phyloP scores from a whole-genome alignment of 2,329 filamentous ascomycete species.

The Aspergillus novofumigatus region DNA sequence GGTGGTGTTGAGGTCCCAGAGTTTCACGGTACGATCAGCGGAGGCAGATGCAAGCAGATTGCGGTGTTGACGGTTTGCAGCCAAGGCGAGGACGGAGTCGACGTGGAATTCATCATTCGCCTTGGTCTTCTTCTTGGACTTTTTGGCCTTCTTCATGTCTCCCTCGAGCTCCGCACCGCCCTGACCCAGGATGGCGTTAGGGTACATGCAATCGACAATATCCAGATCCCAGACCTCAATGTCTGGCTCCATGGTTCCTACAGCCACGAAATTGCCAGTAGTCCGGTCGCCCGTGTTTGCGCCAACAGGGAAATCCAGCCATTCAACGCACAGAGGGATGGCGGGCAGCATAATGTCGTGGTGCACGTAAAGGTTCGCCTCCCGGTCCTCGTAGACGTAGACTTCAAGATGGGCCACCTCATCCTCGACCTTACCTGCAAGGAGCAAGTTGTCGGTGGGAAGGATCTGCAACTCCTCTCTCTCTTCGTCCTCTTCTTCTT shows the following conservation, averaged over 20 bases:
- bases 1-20: slow-evolving; percentile 92
- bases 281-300: slow-evolving; percentile 62
- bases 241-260: slow-evolving; percentile 96
- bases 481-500: slow-evolving; percentile 79
- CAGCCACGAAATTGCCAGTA: slow-evolving; percentile 84
- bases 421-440: slow-evolving; percentile 92
- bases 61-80: slow-evolving; percentile 87
- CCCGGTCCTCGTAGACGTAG: slow-evolving; percentile 93
- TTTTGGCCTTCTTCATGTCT: slow-evolving; percentile 65
- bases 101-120: slow-evolving; percentile 90
- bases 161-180: slow-evolving; percentile 45
- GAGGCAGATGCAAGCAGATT: slow-evolving; percentile 93
- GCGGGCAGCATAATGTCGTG: slow-evolving; percentile 99
- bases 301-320: slow-evolving; percentile 87
- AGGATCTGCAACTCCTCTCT: slow-evolving; percentile 90
- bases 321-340: slow-evolving; percentile 92
- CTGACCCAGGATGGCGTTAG: slow-evolving; percentile 89
- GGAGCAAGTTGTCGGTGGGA: slow-evolving; percentile 84
- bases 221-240: slow-evolving; percentile 99
- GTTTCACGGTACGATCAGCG: slow-evolving; percentile 93
- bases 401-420: slow-evolving; percentile 95
- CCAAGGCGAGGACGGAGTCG: slow-evolving; percentile 84
- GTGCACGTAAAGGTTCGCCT: slow-evolving; percentile 96
- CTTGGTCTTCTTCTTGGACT: slow-evolving; percentile 88
- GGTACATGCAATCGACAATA: slow-evolving; percentile 95